These are phyloP conservation scores for Cadophora malorum DNA, from an alignment of 2,329 filamentous ascomycete species.

Conservation along the genomic window DNA sequence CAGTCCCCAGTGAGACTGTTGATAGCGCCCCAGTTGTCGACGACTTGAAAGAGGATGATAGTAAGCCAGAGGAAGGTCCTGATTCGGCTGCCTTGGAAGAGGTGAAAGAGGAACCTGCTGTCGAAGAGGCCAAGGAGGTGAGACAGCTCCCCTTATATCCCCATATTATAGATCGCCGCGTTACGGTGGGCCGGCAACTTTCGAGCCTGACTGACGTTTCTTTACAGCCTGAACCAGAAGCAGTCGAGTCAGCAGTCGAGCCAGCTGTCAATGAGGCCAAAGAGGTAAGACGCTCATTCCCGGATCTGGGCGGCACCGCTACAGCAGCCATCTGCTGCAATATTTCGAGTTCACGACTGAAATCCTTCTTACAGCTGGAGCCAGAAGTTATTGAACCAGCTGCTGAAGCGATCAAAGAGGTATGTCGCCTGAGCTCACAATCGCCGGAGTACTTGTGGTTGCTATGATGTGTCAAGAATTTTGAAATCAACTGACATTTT, in stretches of 20 bases:
- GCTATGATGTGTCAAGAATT: not conserved
- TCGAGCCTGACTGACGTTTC: not conserved
- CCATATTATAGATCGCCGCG: too few species aligned
- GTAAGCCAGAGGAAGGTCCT: not conserved
- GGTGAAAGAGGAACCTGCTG: not conserved
- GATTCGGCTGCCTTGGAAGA: not conserved
- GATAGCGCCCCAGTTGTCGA: constrained; percentile 16
- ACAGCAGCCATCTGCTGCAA: not conserved
- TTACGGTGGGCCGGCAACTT: too few species aligned
- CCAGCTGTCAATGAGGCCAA: constrained; percentile 11
- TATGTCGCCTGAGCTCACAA: not conserved
- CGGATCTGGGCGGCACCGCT: too few species aligned
- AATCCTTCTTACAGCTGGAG: not conserved
- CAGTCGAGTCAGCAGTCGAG: not conserved
- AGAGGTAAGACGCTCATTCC: not conserved
- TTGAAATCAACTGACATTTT: not conserved
- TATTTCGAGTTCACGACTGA: not conserved
- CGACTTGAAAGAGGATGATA: constrained; percentile 13
- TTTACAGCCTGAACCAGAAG: not conserved
- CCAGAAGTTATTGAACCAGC: not conserved
- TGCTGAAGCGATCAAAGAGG: constrained; percentile 7
- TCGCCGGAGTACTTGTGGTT: not conserved
- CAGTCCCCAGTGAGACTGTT: not conserved
- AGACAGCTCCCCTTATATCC: not conserved
- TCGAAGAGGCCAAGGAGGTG: constrained; percentile 16